A percentile compares a stretch with the other conserved stretches of the same genome.
Evolutionary conservation across 208 protist species (phyloP).

Genomic region (Phytomonas serpens): DNA sequence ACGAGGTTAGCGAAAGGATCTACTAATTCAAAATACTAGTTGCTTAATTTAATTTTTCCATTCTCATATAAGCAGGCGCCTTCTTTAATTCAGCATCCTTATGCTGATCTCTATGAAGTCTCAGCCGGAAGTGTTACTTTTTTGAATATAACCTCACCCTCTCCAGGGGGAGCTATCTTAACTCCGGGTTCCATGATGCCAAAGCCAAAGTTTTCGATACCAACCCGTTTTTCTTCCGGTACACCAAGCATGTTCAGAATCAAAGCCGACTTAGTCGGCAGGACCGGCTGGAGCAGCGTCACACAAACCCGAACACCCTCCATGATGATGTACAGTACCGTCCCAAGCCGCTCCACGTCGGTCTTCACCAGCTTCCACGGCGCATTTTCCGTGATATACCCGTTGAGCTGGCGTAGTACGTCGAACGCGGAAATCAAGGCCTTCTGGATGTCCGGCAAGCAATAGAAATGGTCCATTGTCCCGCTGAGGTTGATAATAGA

Average conservation of each 20-base stretch:
- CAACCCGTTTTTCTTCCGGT: conserved; percentile 33
- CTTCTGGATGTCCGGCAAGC: conserved; percentile 79
- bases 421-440: conserved; percentile 83
- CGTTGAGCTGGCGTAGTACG: conserved; percentile 79
- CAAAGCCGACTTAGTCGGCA: conserved; percentile 65
- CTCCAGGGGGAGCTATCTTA: conserved; percentile 32
- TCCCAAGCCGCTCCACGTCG: conserved; percentile 61
- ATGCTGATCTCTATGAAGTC: neutral
- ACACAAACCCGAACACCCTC: conserved; percentile 83
- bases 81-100: neutral
- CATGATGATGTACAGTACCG: conserved; percentile 86
- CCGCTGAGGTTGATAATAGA: conserved; percentile 54
- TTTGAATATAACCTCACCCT: conserved; percentile 66
- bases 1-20: neutral
- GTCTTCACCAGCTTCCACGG: conserved; percentile 91
- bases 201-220: conserved; percentile 52
- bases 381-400: conserved; percentile 85
- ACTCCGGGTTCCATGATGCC: conserved; percentile 55
- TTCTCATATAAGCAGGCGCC: neutral
- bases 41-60: neutral
- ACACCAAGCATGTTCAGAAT: conserved; percentile 88
- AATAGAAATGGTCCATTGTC: conserved; percentile 76
- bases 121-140: conserved; percentile 32
- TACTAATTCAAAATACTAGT: conserved; percentile 10
- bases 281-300: conserved; percentile 77